These are phyloP conservation scores for Rhizophagus sp. DNA, from an alignment of 192 early-diverging fungal genomes.

Conservation along the genomic window DNA sequence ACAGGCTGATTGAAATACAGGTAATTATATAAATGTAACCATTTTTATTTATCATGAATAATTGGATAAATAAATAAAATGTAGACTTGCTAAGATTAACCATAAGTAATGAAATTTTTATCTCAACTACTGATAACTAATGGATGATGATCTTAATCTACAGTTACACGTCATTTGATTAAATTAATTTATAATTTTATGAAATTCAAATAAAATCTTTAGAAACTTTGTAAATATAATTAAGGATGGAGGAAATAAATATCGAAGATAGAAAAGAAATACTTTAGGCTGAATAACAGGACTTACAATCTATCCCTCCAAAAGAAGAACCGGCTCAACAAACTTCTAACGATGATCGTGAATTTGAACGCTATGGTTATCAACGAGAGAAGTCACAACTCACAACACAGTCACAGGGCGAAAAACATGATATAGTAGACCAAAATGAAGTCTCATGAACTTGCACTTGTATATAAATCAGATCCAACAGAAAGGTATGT, in stretches of 20 bases:
- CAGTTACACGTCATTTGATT: too few species aligned
- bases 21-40: too few species aligned
- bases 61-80: too few species aligned
- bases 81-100: too few species aligned
- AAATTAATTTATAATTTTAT: too few species aligned
- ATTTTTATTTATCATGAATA: too few species aligned
- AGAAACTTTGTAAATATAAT: too few species aligned
- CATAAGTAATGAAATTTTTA: too few species aligned
- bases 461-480: not conserved
- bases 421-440: not conserved
- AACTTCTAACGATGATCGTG: not conserved
- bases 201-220: too few species aligned
- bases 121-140: too few species aligned
- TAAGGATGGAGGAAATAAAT: not conserved
- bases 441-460: not conserved
- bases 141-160: too few species aligned
- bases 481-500: not conserved
- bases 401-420: not conserved
- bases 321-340: not conserved
- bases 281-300: not conserved
- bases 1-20: too few species aligned
- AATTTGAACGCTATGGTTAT: not conserved
- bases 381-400: not conserved
- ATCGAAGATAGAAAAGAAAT: slow-evolving; percentile 3
- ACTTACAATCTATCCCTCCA: not conserved